Evolutionary conservation across 176 grass and related monocot species (phyloP), one percentile per base, ranked within the genome.

Genomic region (Zoysia pacifica): DNA sequence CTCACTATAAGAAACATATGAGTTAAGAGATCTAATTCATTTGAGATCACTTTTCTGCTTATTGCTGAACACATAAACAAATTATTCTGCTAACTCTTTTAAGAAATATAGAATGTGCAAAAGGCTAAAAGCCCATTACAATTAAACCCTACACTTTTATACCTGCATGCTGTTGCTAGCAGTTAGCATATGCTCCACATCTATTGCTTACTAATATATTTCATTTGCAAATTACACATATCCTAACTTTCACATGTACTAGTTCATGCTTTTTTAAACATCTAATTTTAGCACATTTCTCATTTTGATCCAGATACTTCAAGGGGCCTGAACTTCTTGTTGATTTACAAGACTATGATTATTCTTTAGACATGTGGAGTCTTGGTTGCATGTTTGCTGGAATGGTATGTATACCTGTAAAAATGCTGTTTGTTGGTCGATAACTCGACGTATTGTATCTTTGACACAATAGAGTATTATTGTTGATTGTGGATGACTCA

Each of bases 311-410:
- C 69, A 97, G 91, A 69, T 97, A 97, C 84, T 97, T 94, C 54
- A 94, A 97, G 80, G 94, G 94, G 18, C 94, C 94, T 82, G 91
- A 97, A 60, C 91, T 97, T 66, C 91, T 97, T 47, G 94, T 94
- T 81, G 91, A 97, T 81, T 90, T 94, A 72, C 91, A 92, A 90
- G 94, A 97, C 83, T 97, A 97, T 46, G 94, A 97, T 82, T 97
- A 97, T 67, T 92, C 91, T 49, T 79, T 97, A 51, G 94, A 97
- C 78, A 90, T 97, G 89, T 97, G 94, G 91, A 94, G 94, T 52
- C 91, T 97, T 74, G 94, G 94, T 28, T 97, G 91, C 87, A 97
- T 97, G 94, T 92, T 97, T 94, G 91, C 94, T 83, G 91, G 94
- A 84, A 94, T 97, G 94, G 94, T 97, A 90, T 80, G 78, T 84